phyloP scores from a whole-genome alignment of 2,329 filamentous ascomycete species.

The Chaetomiaceae sp. region DNA sequence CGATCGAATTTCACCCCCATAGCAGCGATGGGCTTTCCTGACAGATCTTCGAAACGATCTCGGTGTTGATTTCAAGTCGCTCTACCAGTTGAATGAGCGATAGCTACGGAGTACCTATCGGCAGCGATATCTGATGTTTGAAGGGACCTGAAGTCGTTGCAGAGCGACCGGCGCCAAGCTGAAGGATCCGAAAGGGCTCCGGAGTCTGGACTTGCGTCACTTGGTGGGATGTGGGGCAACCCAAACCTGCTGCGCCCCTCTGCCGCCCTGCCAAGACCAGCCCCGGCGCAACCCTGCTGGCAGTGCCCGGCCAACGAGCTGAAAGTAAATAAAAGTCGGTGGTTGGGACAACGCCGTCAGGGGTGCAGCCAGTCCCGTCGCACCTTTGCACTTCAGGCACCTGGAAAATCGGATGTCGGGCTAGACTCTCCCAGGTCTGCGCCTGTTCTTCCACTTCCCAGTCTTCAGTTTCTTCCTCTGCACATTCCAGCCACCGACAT shows the following conservation, averaged over 20 bases:
- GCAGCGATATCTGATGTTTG: too few relatives aligned
- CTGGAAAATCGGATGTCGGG: conserved; percentile 15
- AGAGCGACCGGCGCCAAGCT: too few relatives aligned
- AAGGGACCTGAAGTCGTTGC: too few relatives aligned
- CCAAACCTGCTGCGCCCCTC: neutral
- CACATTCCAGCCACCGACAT: conserved; percentile 18
- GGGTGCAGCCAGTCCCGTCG: conserved; percentile 14
- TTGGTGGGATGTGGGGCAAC: conserved; percentile 8
- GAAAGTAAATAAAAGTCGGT: conserved; percentile 29
- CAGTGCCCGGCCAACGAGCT: conserved; percentile 26
- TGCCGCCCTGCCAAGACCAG: conserved; percentile 9
- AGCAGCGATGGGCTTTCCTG: too few relatives aligned
- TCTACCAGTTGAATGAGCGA: too few relatives aligned
- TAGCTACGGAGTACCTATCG: too few relatives aligned
- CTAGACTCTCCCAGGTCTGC: conserved; percentile 5
- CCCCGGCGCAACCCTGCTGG: conserved; percentile 9
- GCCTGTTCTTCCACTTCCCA: neutral
- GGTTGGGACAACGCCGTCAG: conserved; percentile 26
- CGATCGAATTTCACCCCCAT: too few relatives aligned
- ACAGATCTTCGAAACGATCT: too few relatives aligned
- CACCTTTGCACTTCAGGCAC: neutral
- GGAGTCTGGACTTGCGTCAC: conserved; percentile 6
- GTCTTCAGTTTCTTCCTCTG: neutral
- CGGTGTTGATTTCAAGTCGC: too few relatives aligned
- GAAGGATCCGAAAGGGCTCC: too few relatives aligned